Base-by-base conservation (phyloP, 768 basidiomycete genomes). In the Jaapia argillacea region DNA sequence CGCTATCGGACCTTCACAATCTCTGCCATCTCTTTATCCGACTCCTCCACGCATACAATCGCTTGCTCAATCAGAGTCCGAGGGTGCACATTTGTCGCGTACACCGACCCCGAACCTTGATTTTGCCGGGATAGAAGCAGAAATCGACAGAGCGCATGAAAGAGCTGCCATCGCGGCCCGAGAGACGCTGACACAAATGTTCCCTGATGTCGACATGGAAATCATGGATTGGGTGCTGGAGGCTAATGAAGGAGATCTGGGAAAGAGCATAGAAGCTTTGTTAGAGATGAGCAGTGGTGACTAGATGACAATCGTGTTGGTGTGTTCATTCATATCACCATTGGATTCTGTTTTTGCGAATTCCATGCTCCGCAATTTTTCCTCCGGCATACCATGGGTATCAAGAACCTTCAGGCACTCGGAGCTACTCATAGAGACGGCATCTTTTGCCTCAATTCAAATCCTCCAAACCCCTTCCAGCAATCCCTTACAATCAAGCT, bases 191-290 rank as follows among this genome's bases (percentile, higher is more conserved):
- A 62, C 73, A 44, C 89, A 93, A 63, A 94, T 94, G 48, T 97
- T 97, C 72, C 92, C 92, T 1, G 60, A 59, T 6, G 68, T 85
- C 50, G 93, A 97, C 55, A 59, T 59, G 37, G 93, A 93, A 60
- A 77, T 96, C 24, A 73, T 90, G 33, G 86, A 91, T 46, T 83
- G 77, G 76, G 89, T 97, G 26, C 64, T 94, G 45, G 91, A 94
- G 57, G 89, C 87, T 36, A 90, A 90, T 53, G 77, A 75, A 5
- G 86, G 88, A 16, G 90, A 96, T 65, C 57, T 96, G 45, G 91
- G 90, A 33, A 77, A 75, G 71, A 92, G 88, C 56, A 92, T 94
- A 52, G 92, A 94, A 56, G 77, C 71, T 40, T 58, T 91, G 48
- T 63, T 91, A 56, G 88, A 91, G 64, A 86, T 90, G 71, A 64